Evolutionary conservation across 805 yeast genomes (phyloP).

Genomic region (Candida xyloterini): DNA sequence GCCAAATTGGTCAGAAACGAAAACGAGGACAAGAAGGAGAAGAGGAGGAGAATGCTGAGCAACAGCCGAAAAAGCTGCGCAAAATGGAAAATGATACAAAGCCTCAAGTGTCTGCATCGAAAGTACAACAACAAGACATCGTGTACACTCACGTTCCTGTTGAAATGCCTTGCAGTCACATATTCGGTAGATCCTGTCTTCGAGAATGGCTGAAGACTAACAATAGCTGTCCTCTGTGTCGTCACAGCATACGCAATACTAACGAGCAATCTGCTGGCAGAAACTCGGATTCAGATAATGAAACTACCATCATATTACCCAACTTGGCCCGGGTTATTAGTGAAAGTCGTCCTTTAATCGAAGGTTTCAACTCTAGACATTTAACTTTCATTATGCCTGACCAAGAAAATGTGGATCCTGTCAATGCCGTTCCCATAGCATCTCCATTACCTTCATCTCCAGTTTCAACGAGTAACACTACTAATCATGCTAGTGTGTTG

Average conservation of each 20-base stretch:
- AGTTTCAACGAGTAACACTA: not conserved
- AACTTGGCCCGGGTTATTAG: slow-evolving; percentile 35
- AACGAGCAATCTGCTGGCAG: slow-evolving; percentile 20
- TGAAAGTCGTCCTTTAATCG: slow-evolving; percentile 30
- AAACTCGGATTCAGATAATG: slow-evolving; percentile 13
- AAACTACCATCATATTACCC: slow-evolving; percentile 35
- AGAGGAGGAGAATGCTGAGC: slow-evolving; percentile 8
- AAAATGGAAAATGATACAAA: slow-evolving; percentile 11
- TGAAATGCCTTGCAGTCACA: slow-evolving; percentile 79
- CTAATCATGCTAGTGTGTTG: slow-evolving; percentile 20
- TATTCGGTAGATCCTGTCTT: slow-evolving; percentile 84
- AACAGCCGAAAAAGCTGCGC: slow-evolving; percentile 13
- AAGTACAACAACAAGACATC: slow-evolving; percentile 21
- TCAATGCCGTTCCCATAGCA: slow-evolving; percentile 1
- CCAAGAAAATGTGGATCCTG: slow-evolving; percentile 18
- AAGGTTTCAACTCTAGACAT: slow-evolving; percentile 31
- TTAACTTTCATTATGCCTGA: slow-evolving; percentile 33
- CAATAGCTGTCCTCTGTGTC: slow-evolving; percentile 83
- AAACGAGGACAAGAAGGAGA: slow-evolving; percentile 11
- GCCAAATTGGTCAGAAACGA: slow-evolving; percentile 16
- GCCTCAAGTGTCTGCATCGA: slow-evolving; percentile 17
- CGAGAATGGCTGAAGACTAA: slow-evolving; percentile 77
- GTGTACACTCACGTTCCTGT: slow-evolving; percentile 59
- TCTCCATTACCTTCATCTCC: slow-evolving; percentile 2
- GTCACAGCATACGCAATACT: slow-evolving; percentile 46